A percentile compares a stretch with the other conserved stretches of the same genome.
Evolutionary conservation across 192 early-diverging fungal genomes (phyloP).

Genomic region (Paraglomus brasilianum): DNA sequence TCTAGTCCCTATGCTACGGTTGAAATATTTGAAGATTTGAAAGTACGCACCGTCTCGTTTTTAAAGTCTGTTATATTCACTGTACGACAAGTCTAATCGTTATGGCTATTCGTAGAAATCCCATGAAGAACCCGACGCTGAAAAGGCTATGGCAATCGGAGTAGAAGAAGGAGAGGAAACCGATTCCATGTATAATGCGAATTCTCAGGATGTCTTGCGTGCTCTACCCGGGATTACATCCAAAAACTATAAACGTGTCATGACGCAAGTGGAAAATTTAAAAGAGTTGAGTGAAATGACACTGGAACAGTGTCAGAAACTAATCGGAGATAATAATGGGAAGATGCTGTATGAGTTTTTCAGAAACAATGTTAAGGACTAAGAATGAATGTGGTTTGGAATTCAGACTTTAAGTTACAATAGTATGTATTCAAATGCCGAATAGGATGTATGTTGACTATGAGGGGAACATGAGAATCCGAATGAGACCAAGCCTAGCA

Average conservation of each 20-base stretch:
- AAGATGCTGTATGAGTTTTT: slow-evolving; percentile 26
- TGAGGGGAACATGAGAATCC: no score
- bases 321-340: slow-evolving; percentile 24
- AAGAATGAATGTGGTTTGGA: no score
- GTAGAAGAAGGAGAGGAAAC: slow-evolving; percentile 60
- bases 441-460: no score
- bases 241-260: slow-evolving; percentile 76
- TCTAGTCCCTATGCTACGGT: slow-evolving; percentile 81
- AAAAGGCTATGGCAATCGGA: slow-evolving; percentile 68
- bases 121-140: slow-evolving; percentile 71
- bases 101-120: slow-evolving; percentile 54
- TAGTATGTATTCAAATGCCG: no score
- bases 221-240: slow-evolving; percentile 83
- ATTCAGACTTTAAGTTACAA: no score
- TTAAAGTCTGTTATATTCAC: background rate
- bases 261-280: slow-evolving; percentile 63
- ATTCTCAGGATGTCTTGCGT: slow-evolving; percentile 79
- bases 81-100: slow-evolving; percentile 11
- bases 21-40: slow-evolving; percentile 88
- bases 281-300: slow-evolving; percentile 49
- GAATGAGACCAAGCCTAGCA: no score
- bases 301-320: slow-evolving; percentile 11
- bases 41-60: slow-evolving; percentile 45
- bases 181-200: slow-evolving; percentile 65
- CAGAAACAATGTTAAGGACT: background rate